Evolutionary conservation across 441 rosid species (phyloP), one percentile per base, ranked within the genome.

Genomic region (Populus hybrid): DNA sequence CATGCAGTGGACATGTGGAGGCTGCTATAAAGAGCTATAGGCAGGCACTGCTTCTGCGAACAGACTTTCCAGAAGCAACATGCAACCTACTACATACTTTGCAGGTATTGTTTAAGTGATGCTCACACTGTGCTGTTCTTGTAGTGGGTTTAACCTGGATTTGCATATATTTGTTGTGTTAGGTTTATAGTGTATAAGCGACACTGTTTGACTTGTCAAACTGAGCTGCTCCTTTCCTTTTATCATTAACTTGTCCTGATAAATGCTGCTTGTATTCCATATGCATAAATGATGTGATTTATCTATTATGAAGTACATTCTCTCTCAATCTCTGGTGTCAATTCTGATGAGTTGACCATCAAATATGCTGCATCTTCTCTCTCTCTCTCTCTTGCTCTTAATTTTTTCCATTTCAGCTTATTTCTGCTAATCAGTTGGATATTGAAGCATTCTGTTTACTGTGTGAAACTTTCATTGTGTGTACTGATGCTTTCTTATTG

Each of bases 11-110:
- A 54, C 97, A 54, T 85, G 97, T 92, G 81, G 99, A 97, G 84
- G 93, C 97, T 81, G 99, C 99, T 75, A 85, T 95, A 73, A 92
- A 94, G 77, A 97, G 98, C 87, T 97, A 97, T 82, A 90, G 89
- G 80, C 97, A 97, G 86, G 99, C 99, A 67, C 82, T 97, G 83
- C 73, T 77, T 61, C 86, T 94, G 72, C 92, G 99, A 67, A 87
- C 98, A 12, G 98, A 97, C 80, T 97, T 97, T 73, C 99, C 99
- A 70, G 99, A 97, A 87, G 99, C 98, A 63, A 97, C 98, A 14
- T 97, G 98, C 86, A 97, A 97, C 82, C 98, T 97, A 81, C 85
- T 94, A 70, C 99, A 97, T 82, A 93, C 99, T 20, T 83, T 97
- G 73, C 98, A 94, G 95, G 99, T 94, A 89, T 68, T 7, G 32